Evolutionary conservation across 106 monocot species (phyloP), one percentile per base, ranked within the genome.

Genomic region (Xerophyta viscosa): DNA sequence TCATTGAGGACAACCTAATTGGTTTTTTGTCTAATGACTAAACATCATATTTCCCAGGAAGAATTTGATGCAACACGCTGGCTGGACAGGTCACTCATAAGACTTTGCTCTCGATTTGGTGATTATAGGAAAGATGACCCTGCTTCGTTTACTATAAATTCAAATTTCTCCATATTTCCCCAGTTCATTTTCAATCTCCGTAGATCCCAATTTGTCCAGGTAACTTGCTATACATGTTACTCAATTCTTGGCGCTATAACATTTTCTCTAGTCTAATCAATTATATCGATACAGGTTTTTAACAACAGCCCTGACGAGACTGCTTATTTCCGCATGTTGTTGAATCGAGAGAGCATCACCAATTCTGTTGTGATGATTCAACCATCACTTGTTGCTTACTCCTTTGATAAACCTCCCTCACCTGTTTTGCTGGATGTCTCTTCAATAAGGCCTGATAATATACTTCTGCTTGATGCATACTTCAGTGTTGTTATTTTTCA

Each of bases 101-200:
- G 94, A 6, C 60, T 94, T 69, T 94, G 94, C 52, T 77, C 94
- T 22, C 71, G 84, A 48, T 94, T 94, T 78, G 94, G 94, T 42
- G 94, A 94, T 68, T 94, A 94, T 65, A 66, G 84, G 30, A 94
- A 94, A 75, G 94, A 94, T 65, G 94, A 94, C 64, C 94, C 94
- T 18, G 9, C 84, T 31, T 88, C 94, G 46, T 94, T 94, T 66
- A 78, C 47, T 17, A 70, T 94, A 44, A 77, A 84, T 67, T 61
- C 88, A 12, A 80, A 80, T 63, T 84, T 94, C 72, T 94, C 94
- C 20, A 75, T 94, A 68, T 81, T 94, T 43, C 94, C 94, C 10
- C 94, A 94, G 60, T 94, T 94, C 43, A 88, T 94, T 77, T 94
- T 94, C 65, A 94, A 94, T 61, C 61, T 94, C 22, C 64, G 94